A percentile compares a stretch with the other conserved stretches of the same genome.
phyloP scores from a whole-genome alignment of 179 eudicot genomes.

The Spergularia azorica region DNA sequence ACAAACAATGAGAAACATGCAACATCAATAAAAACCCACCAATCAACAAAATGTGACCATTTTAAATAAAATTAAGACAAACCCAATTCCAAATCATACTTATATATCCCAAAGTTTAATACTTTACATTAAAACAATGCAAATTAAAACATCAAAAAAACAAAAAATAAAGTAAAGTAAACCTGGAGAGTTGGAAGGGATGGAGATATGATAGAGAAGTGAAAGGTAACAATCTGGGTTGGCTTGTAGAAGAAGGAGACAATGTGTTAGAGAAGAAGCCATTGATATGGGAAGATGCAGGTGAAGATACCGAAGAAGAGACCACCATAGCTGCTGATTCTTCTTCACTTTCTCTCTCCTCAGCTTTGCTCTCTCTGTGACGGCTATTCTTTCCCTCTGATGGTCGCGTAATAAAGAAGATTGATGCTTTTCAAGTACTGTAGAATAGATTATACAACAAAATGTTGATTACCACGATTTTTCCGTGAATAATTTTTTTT shows the following conservation, averaged over 20 bases:
- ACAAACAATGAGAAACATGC: background rate
- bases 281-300: conserved; percentile 9
- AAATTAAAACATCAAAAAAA: background rate
- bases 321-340: conserved; percentile 24
- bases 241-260: conserved; percentile 3
- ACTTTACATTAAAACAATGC: background rate
- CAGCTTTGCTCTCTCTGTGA: background rate
- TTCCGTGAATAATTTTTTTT: too few species aligned
- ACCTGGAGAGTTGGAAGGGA: conserved; percentile 28
- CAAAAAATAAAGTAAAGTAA: background rate
- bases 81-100: background rate
- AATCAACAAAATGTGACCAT: background rate
- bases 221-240: conserved; percentile 13
- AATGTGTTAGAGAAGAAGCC: conserved; percentile 33
- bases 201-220: conserved; percentile 15
- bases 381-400: conserved; percentile 12
- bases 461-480: too few species aligned
- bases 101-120: background rate
- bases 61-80: background rate
- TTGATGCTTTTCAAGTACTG: background rate
- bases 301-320: conserved; percentile 31
- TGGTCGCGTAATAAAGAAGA: background rate
- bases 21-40: background rate
- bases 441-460: too few species aligned
- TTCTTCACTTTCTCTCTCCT: background rate